A percentile compares a stretch with the other conserved stretches of the same genome.
These are phyloP conservation scores for Penicillium malachiteum DNA, from an alignment of 495 filamentous ascomycete genomes.

Conservation along the genomic window DNA sequence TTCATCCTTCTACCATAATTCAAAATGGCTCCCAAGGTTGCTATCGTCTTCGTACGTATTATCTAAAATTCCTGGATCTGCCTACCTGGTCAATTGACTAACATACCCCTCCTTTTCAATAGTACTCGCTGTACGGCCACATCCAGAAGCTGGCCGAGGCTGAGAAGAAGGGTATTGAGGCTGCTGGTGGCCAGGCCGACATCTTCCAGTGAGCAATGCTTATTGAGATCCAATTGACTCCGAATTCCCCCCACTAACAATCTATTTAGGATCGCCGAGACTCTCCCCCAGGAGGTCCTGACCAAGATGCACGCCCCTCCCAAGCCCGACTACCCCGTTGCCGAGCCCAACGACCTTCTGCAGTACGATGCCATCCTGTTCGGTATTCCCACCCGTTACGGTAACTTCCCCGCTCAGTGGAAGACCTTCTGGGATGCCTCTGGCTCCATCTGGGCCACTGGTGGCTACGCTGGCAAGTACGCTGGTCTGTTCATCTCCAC, in stretches of 20 bases:
- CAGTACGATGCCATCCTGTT: slow-evolving; percentile 89
- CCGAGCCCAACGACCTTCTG: slow-evolving; percentile 66
- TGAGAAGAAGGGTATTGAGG: slow-evolving; percentile 86
- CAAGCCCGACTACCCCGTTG: slow-evolving; percentile 67
- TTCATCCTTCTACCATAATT: slow-evolving; percentile 11
- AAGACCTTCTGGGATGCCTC: slow-evolving; percentile 87
- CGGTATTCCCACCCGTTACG: slow-evolving; percentile 96
- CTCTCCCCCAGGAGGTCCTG: slow-evolving; percentile 79
- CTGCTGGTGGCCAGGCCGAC: slow-evolving; percentile 75
- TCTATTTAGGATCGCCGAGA: slow-evolving; percentile 70
- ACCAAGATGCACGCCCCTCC: slow-evolving; percentile 84
- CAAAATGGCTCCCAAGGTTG: slow-evolving; percentile 88
- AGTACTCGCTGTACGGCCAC: slow-evolving; percentile 98
- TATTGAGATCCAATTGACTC: neutral
- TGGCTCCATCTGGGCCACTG: slow-evolving; percentile 67
- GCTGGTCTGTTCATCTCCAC: slow-evolving; percentile 90
- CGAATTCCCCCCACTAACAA: neutral
- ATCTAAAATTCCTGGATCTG: slow-evolving; percentile 7
- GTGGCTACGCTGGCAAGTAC: slow-evolving; percentile 85
- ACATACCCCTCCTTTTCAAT: neutral
- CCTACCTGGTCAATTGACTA: neutral
- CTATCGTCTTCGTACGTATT: slow-evolving; percentile 78
- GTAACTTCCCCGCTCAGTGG: slow-evolving; percentile 98
- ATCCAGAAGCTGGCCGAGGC: slow-evolving; percentile 81
- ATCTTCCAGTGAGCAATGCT: slow-evolving; percentile 67